Conservation (phyloP, 495 filamentous ascomycete genomes). For the Cladorrhinum samala region DNA sequence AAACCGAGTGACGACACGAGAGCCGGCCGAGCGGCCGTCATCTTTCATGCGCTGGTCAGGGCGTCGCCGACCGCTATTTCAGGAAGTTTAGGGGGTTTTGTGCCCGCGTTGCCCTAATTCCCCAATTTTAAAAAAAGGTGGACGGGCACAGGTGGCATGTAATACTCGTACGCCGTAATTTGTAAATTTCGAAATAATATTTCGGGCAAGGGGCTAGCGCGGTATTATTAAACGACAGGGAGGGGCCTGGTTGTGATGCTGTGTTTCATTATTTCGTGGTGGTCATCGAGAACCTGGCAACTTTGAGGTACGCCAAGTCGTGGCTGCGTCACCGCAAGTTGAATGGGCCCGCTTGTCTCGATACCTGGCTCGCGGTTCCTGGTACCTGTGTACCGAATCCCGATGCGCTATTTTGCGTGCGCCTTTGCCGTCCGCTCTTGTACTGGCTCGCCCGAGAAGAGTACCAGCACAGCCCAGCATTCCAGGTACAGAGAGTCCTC, state of each 20-base stretch:
- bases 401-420: conserved; percentile 4
- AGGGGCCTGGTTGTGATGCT: conserved; percentile 16
- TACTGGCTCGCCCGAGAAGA: conserved; percentile 9
- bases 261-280: conserved; percentile 28
- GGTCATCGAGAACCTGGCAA: conserved; percentile 23
- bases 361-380: conserved; percentile 14
- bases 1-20: not conserved
- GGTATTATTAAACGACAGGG: conserved; percentile 18
- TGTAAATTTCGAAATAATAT: conserved; percentile 14
- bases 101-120: not conserved
- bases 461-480: conserved; percentile 19
- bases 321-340: conserved; percentile 38
- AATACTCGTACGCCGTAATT: conserved; percentile 5
- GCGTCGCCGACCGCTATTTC: not conserved
- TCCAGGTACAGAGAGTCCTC: conserved; percentile 19
- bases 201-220: conserved; percentile 21
- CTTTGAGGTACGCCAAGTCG: conserved; percentile 24
- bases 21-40: conserved; percentile 3
- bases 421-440: conserved; percentile 4
- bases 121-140: not conserved
- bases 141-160: conserved; percentile 3
- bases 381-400: conserved; percentile 13
- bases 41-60: conserved; percentile 1
- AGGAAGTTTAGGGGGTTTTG: not conserved
- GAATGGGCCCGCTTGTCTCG: conserved; percentile 3